Evolutionary conservation across 257 asterid species (phyloP).

Genomic region (Nemophila menziesii): DNA sequence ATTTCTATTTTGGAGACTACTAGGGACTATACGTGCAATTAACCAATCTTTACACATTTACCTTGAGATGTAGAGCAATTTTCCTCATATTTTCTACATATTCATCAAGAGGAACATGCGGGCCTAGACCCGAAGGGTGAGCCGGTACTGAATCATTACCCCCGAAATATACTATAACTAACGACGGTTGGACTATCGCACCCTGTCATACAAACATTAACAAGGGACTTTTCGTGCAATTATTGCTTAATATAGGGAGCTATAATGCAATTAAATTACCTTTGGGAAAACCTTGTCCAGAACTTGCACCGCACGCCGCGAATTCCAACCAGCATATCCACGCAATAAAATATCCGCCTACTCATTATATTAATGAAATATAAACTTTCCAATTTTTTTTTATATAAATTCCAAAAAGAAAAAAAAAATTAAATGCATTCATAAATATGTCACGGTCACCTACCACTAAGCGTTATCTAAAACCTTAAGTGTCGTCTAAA

Average conservation of each 20-base stretch:
- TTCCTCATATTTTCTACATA: slow-evolving; percentile 75
- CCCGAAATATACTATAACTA: slow-evolving; percentile 75
- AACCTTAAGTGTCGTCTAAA: no score
- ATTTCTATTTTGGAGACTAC: background rate
- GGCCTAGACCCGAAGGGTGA: slow-evolving; percentile 60
- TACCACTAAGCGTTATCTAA: no score
- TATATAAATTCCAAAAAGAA: no score
- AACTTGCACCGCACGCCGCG: slow-evolving; percentile 50
- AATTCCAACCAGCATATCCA: slow-evolving; percentile 68
- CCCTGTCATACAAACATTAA: slow-evolving; percentile 23
- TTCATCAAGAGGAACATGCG: slow-evolving; percentile 76
- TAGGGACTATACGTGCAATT: background rate
- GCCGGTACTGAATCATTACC: slow-evolving; percentile 70
- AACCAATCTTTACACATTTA: no score
- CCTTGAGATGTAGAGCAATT: slow-evolving; percentile 35
- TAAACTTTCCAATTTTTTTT: no score
- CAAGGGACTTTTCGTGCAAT: background rate
- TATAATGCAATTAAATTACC: slow-evolving; percentile 18
- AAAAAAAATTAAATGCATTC: no score
- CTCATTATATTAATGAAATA: background rate
- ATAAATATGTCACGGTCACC: no score
- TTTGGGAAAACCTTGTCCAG: slow-evolving; percentile 44
- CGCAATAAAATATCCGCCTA: slow-evolving; percentile 65
- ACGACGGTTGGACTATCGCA: slow-evolving; percentile 55
- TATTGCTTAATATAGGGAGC: no score